Evolutionary conservation across 1,284 basidiomycete species (phyloP), one percentile per base, ranked within the genome.

Genomic region (Coniophora puteana): DNA sequence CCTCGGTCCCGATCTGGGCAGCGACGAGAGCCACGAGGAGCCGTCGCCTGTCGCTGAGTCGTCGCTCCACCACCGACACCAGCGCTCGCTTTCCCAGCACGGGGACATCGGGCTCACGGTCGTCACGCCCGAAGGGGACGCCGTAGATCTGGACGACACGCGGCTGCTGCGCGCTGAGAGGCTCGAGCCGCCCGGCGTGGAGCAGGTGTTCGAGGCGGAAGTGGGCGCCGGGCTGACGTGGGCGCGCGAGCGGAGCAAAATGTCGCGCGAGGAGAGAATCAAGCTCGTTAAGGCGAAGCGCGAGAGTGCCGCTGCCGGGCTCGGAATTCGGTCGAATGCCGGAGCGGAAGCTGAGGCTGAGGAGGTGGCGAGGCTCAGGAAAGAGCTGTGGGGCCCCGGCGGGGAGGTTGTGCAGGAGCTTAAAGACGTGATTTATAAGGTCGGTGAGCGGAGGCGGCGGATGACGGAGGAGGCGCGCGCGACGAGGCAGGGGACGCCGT

Each of bases 381-480:
- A 33, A 29, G 76, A 77, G 53, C 65, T 66, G 39, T 84, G 82
- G 80, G 85, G 83, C 0, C 86, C 84, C 8, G 77, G 80, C 10
- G 81, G 78, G 1, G 87, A 89, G 46, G 85, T 90, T 25, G 85
- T 89, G 7, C 79, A 86, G 54, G 87, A 89, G 62, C 65, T 90
- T 50, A 86, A 84, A 59, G 84, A 87, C 52, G 86, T 89, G 12
- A 89, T 89, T 22, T 87, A 82, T 80, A 82, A 87, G 54, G 87
- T 90, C 5, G 75, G 83, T 17, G 82, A 89, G 62, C 69, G 71
- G 55, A 67, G 80, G 53, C 63, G 82, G 47, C 72, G 68, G 59
- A 68, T 82, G 70, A 61, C 57, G 44, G 56, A 62, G 50, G 43
- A 35, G n/a, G n/a, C n/a, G n/a, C n/a, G n/a, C n/a, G n/a, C n/a